phyloP scores from a whole-genome alignment of 129 eudicot species.

The Flaveria sonorensis region DNA sequence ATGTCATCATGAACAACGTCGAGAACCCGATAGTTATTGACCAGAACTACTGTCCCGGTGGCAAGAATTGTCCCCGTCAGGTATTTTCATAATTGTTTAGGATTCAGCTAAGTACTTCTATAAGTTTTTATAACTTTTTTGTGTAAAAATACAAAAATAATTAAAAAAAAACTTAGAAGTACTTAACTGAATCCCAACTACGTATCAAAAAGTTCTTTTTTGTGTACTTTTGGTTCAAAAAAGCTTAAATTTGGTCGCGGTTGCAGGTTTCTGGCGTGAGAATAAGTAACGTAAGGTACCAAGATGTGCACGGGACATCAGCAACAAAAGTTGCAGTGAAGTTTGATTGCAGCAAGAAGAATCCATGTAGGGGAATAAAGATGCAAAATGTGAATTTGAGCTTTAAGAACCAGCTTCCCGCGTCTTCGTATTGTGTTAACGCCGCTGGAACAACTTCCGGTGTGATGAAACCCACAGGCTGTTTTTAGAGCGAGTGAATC shows the following conservation, averaged over 20 bases:
- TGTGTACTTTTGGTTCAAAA: too few relatives aligned
- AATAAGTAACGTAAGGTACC: constrained; percentile 50
- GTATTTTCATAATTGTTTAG: constrained; percentile 8
- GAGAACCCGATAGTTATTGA: constrained; percentile 59
- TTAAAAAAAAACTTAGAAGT: too few relatives aligned
- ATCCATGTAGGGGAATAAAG: constrained; percentile 53
- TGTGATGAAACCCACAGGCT: constrained; percentile 47
- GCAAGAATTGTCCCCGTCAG: constrained; percentile 50
- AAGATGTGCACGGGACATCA: constrained; percentile 57
- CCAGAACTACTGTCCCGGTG: constrained; percentile 59
- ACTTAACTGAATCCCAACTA: too few relatives aligned
- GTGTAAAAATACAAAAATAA: too few relatives aligned
- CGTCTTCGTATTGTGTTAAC: constrained; percentile 45
- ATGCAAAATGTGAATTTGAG: constrained; percentile 50
- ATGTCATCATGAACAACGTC: constrained; percentile 50
- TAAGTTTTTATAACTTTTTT: not conserved
- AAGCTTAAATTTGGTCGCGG: too few relatives aligned
- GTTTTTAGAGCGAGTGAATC: constrained; percentile 29
- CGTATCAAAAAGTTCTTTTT: too few relatives aligned
- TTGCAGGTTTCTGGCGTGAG: constrained; percentile 41
- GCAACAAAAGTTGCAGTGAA: constrained; percentile 59
- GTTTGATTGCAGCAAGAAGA: constrained; percentile 49
- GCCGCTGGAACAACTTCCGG: constrained; percentile 54
- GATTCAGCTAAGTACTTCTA: too few relatives aligned
- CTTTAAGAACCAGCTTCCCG: constrained; percentile 28